Evolutionary conservation across 2,329 filamentous ascomycete species (phyloP), one percentile per base, ranked within the genome.

Genomic region (Corniculantispora saksenae): DNA sequence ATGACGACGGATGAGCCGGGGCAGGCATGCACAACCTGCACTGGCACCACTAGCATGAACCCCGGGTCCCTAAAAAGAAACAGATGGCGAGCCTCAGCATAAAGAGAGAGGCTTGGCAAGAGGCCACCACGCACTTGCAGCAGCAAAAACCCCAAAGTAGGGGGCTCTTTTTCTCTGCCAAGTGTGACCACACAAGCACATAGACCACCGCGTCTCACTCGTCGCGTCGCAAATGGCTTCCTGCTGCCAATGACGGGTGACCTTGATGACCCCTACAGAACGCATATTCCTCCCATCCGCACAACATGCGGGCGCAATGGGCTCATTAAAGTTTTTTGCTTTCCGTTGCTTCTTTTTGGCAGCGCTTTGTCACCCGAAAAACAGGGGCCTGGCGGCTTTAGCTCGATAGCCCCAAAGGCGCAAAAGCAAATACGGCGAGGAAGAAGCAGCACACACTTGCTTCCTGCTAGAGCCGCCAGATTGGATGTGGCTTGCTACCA

Each of bases 1-100:
- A 64, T 64, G 62, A 64, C 62, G 62, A 64, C 62, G 62, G 62
- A 64, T 64, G 35, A 58, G 62, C 62, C 55, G 55, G 62, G 62
- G 55, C 35, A 45, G n/a, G 12, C 47, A 53, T 48, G n/a, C 32
- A 58, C 35, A 40, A n/a, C 40, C 40, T 25, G 17, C 48, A 29
- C 21, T 17, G 12, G 7, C 29, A 40, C 29, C 53, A 32, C 38
- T 61, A 45, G 59, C 59, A 61, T 53, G 50, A 61, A 27, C 59
- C 48, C 58, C 48, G 45, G 48, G 25, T 53, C 59, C 32, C 45
- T 51, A 60, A 60, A 60, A 40, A 38, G 57, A 60, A 50, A 40
- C 27, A 23, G 45, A 47, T 51, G 57, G 57, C 57, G 29, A 50
- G 57, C 57, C 38, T 50, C 29, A 50, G 15, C 29, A 23, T 59